These are phyloP conservation scores for Ogataea saltuana DNA, from an alignment of 805 yeast species.

Conservation along the genomic window DNA sequence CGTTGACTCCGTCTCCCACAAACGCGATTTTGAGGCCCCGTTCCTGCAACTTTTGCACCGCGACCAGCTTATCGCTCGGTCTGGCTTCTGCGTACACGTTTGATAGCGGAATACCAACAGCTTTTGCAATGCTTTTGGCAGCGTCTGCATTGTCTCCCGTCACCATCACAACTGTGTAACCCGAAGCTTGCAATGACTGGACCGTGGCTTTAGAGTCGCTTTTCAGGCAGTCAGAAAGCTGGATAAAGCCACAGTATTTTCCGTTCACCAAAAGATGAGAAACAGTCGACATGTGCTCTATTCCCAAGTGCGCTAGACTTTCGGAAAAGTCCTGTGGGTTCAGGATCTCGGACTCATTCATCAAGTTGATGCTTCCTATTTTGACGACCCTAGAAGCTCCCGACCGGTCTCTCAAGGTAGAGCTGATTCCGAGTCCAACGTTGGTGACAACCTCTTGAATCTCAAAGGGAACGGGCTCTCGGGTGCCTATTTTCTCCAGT, in stretches of 20 bases:
- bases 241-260: slow-evolving; percentile 61
- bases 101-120: slow-evolving; percentile 62
- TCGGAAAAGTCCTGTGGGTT: slow-evolving; percentile 25
- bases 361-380: slow-evolving; percentile 55
- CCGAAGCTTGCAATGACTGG: slow-evolving; percentile 48
- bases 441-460: slow-evolving; percentile 39
- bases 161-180: slow-evolving; percentile 75
- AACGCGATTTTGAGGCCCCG: slow-evolving; percentile 62
- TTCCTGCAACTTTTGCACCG: slow-evolving; percentile 58
- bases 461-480: slow-evolving; percentile 14
- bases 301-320: slow-evolving; percentile 10
- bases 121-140: slow-evolving; percentile 63
- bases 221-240: slow-evolving; percentile 67
- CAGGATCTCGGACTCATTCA: slow-evolving; percentile 30
- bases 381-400: slow-evolving; percentile 33
- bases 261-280: slow-evolving; percentile 54
- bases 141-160: slow-evolving; percentile 79
- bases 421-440: slow-evolving; percentile 49
- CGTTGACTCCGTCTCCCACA: slow-evolving; percentile 98
- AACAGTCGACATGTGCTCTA: slow-evolving; percentile 24
- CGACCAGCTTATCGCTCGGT: slow-evolving; percentile 73
- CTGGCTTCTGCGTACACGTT: slow-evolving; percentile 74
- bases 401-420: slow-evolving; percentile 26
- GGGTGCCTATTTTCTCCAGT: slow-evolving; percentile 4
- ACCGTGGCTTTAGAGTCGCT: slow-evolving; percentile 64